These are phyloP conservation scores for Crithidia expoeki DNA, from an alignment of 208 protist genomes.

Conservation along the genomic window DNA sequence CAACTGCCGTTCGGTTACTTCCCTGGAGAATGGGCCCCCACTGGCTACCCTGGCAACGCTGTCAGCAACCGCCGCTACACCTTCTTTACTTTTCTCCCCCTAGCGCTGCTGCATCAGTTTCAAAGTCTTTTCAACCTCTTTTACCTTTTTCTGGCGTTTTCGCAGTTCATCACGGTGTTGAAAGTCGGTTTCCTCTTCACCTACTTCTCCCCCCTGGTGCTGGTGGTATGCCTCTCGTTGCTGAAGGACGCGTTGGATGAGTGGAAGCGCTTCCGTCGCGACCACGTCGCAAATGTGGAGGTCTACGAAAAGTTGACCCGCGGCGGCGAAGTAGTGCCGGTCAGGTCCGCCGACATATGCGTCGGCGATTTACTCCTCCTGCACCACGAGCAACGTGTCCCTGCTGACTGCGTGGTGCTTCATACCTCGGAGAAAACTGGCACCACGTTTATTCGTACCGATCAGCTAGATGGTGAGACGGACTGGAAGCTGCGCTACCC, in stretches of 20 bases:
- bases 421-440: slow-evolving; percentile 95
- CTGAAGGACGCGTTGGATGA: slow-evolving; percentile 96
- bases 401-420: slow-evolving; percentile 97
- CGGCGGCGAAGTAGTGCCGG: slow-evolving; percentile 45
- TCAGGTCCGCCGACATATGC: slow-evolving; percentile 87
- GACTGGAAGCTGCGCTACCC: slow-evolving; percentile 97
- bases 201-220: slow-evolving; percentile 94
- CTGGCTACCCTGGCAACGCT: slow-evolving; percentile 66
- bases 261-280: slow-evolving; percentile 90
- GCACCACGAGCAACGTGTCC: slow-evolving; percentile 93
- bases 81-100: slow-evolving; percentile 78
- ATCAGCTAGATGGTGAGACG: slow-evolving; percentile 99
- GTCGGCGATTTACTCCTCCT: slow-evolving; percentile 96
- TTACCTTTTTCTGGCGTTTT: slow-evolving; percentile 85
- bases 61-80: slow-evolving; percentile 87
- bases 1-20: slow-evolving; percentile 60
- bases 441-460: slow-evolving; percentile 97
- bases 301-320: slow-evolving; percentile 66
- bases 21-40: slow-evolving; percentile 40
- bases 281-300: slow-evolving; percentile 83
- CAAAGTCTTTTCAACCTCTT: slow-evolving; percentile 86
- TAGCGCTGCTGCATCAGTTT: slow-evolving; percentile 82
- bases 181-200: slow-evolving; percentile 95
- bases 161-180: slow-evolving; percentile 78
- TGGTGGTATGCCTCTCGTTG: slow-evolving; percentile 92